These are phyloP conservation scores for Penicillium occitanis DNA, from an alignment of 2,329 filamentous ascomycete genomes.

Conservation along the genomic window DNA sequence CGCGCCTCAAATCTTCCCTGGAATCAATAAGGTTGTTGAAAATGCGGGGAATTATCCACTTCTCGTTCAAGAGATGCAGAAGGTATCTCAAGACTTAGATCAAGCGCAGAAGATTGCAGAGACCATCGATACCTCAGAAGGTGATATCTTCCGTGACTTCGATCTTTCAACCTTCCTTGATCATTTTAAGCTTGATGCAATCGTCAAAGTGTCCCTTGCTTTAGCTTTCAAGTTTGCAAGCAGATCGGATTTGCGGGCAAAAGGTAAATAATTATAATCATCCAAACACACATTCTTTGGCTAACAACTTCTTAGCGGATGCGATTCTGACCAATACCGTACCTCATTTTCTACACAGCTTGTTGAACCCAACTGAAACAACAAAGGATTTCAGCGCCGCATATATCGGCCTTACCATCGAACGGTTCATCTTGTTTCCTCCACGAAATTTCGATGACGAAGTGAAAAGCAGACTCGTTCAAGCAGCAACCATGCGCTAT, in stretches of 20 bases:
- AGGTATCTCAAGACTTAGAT: constrained; percentile 74
- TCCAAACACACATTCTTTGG: background rate
- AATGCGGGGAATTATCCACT: constrained; percentile 81
- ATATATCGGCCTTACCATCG: constrained; percentile 77
- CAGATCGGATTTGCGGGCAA: constrained; percentile 78
- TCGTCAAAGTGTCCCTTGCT: constrained; percentile 83
- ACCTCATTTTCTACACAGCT: constrained; percentile 71
- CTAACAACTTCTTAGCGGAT: constrained; percentile 61
- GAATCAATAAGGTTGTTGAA: constrained; percentile 68
- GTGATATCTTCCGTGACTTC: constrained; percentile 93
- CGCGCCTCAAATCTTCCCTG: constrained; percentile 85
- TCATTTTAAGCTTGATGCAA: constrained; percentile 87
- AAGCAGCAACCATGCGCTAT: constrained; percentile 69
- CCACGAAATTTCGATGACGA: constrained; percentile 82
- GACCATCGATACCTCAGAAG: constrained; percentile 83
- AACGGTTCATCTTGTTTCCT: constrained; percentile 82
- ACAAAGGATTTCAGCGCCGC: constrained; percentile 65
- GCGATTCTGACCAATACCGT: constrained; percentile 83
- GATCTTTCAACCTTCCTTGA: constrained; percentile 94
- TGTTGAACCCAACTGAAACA: constrained; percentile 64
- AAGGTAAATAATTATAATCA: constrained; percentile 61
- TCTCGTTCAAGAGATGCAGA: constrained; percentile 78
- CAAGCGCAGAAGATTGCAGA: constrained; percentile 91
- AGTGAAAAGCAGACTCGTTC: constrained; percentile 63
- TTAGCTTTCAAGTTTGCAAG: constrained; percentile 83